A percentile compares a stretch with the other conserved stretches of the same genome.
These are phyloP conservation scores for Fusarium oxysporum DNA, from an alignment of 2,329 filamentous ascomycete genomes.

Conservation along the genomic window DNA sequence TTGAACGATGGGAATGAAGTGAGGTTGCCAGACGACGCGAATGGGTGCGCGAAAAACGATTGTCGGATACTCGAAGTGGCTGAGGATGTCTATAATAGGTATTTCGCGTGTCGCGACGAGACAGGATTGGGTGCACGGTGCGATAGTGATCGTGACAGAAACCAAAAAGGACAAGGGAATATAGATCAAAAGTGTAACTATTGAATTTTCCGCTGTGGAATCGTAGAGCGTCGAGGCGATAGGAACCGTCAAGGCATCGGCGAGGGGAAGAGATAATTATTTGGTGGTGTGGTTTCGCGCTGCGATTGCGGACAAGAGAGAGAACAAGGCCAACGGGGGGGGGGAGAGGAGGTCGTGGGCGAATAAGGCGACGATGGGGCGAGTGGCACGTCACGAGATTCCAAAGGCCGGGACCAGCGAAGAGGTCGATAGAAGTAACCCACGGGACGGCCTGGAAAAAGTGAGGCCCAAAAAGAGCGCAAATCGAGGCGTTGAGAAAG, in stretches of 20 bases:
- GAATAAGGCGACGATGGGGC: conserved; percentile 46
- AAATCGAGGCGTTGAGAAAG: conserved; percentile 33
- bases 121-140: conserved; percentile 36
- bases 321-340: conserved; percentile 28
- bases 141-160: conserved; percentile 39
- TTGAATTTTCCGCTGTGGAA: conserved; percentile 22
- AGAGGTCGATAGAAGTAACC: conserved; percentile 29
- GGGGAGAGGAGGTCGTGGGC: conserved; percentile 32
- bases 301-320: conserved; percentile 42
- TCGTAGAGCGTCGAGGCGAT: conserved; percentile 32
- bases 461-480: conserved; percentile 38
- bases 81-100: conserved; percentile 30
- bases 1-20: conserved; percentile 25
- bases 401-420: conserved; percentile 33
- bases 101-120: conserved; percentile 48
- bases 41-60: conserved; percentile 27
- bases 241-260: conserved; percentile 45
- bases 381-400: conserved; percentile 46
- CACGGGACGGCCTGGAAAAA: conserved; percentile 29
- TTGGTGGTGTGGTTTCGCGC: conserved; percentile 46
- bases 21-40: conserved; percentile 25
- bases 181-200: conserved; percentile 3
- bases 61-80: conserved; percentile 28
- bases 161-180: conserved; percentile 19
- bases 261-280: conserved; percentile 28